A percentile compares a stretch with the other conserved stretches of the same genome.
Conservation (phyloP, 345 rosid species). For the Eucalyptus pauciflora region DNA sequence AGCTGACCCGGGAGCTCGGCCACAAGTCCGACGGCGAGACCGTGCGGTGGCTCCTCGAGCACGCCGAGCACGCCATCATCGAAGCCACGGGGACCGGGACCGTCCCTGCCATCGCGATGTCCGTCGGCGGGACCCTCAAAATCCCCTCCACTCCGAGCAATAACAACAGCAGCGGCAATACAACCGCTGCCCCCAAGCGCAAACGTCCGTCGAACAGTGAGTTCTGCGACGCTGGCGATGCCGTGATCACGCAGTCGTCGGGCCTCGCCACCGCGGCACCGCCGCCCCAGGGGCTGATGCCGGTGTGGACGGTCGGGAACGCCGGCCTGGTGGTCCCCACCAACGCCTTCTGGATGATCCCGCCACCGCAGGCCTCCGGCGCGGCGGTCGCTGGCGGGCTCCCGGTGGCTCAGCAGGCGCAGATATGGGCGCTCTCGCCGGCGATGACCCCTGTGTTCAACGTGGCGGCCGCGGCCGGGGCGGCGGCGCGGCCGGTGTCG, state of each 20-base stretch:
- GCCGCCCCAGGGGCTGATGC: constrained; percentile 22
- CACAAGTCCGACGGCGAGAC: constrained; percentile 46
- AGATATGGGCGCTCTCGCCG: constrained; percentile 25
- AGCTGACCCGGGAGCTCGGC: constrained; percentile 31
- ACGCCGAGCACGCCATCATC: constrained; percentile 29
- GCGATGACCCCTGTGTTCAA: constrained; percentile 16
- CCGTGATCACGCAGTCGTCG: constrained; percentile 11
- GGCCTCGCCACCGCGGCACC: constrained; percentile 9
- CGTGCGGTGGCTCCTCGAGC: constrained; percentile 40
- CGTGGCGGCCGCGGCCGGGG: constrained; percentile 3
- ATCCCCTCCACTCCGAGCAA: constrained; percentile 15
- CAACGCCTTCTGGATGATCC: constrained; percentile 41
- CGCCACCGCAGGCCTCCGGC: not conserved
- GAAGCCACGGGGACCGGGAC: constrained; percentile 39
- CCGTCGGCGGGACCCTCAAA: constrained; percentile 28
- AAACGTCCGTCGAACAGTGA: constrained; percentile 19
- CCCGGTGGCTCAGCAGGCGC: constrained; percentile 5
- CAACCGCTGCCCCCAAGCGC: constrained; percentile 5
- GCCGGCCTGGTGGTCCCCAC: constrained; percentile 31
- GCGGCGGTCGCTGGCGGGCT: not conserved
- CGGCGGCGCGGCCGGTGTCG: constrained; percentile 14
- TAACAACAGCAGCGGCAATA: not conserved
- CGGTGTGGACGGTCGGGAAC: constrained; percentile 25
- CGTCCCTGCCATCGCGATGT: constrained; percentile 32
- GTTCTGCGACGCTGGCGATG: constrained; percentile 9